A percentile compares a stretch with the other conserved stretches of the same genome.
These are phyloP conservation scores for Gossypium thurberi DNA, from an alignment of 345 rosid species.

Conservation along the genomic window DNA sequence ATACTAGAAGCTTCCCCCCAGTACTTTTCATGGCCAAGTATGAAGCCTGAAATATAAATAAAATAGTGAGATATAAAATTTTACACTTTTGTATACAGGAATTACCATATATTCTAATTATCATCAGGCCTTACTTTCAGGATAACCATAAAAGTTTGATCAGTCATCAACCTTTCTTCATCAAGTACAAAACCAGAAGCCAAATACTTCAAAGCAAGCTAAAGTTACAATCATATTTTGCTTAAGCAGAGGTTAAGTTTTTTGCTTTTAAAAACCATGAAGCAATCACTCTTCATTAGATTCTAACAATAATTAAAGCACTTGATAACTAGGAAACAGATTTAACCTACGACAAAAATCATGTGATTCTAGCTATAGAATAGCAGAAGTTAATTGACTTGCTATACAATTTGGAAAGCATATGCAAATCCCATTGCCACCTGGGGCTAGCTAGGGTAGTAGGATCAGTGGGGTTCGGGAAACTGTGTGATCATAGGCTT, in stretches of 20 bases:
- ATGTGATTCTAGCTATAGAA: not conserved
- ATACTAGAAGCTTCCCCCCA: constrained; percentile 93
- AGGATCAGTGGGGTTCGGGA: not conserved
- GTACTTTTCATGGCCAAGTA: constrained; percentile 89
- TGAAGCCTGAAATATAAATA: constrained; percentile 55
- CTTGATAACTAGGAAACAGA: not conserved
- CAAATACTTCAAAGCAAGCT: not conserved
- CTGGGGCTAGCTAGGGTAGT: not conserved
- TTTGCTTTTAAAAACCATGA: not conserved
- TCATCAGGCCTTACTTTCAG: not conserved
- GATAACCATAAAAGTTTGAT: not conserved
- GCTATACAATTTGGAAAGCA: not conserved
- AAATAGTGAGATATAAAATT: not conserved
- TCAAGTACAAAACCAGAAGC: not conserved
- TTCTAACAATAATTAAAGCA: not conserved
- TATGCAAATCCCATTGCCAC: not conserved
- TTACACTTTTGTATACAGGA: not conserved
- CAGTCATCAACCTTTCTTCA: not conserved
- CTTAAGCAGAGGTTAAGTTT: not conserved
- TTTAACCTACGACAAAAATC: not conserved
- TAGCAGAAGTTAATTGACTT: not conserved
- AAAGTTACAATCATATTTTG: not conserved
- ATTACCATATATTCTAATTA: not conserved
- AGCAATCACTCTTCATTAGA: not conserved
- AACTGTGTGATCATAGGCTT: not conserved